A percentile compares a stretch with the other conserved stretches of the same genome.
Conservation (phyloP, 1,139 yeast species). For the Magnusiomyces starmeri region DNA sequence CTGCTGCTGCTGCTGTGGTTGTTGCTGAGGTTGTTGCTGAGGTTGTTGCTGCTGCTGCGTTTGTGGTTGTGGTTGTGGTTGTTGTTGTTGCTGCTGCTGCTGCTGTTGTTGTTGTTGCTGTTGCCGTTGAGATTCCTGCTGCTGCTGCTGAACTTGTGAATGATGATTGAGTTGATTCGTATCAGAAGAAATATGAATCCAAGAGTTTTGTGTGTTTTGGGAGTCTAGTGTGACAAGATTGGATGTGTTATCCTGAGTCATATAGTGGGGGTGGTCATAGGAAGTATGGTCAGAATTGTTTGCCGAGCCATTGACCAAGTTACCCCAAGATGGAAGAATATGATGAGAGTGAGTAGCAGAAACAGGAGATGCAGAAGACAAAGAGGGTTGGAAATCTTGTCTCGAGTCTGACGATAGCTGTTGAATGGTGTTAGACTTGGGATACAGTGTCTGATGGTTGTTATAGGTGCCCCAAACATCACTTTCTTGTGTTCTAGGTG, state of each 20-base stretch:
- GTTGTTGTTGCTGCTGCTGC: neutral
- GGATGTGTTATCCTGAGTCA: neutral
- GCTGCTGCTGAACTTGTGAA: neutral
- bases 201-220: neutral
- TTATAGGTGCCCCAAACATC: neutral
- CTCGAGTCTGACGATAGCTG: no score
- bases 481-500: neutral
- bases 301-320: neutral
- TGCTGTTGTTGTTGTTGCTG: neutral
- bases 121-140: no score
- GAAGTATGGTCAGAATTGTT: neutral
- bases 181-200: no score
- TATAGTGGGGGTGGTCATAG: neutral
- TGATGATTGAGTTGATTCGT: no score
- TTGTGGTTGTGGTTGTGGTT: neutral
- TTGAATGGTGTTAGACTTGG: neutral
- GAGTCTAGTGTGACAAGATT: no score
- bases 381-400: neutral
- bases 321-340: conserved; percentile 1
- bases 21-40: neutral
- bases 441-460: neutral
- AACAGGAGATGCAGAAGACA: neutral
- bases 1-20: neutral
- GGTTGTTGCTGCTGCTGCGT: neutral
- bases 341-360: neutral